Base-by-base conservation (phyloP, 108 stramenopile genomes). In the Schizochytrium sp. region DNA sequence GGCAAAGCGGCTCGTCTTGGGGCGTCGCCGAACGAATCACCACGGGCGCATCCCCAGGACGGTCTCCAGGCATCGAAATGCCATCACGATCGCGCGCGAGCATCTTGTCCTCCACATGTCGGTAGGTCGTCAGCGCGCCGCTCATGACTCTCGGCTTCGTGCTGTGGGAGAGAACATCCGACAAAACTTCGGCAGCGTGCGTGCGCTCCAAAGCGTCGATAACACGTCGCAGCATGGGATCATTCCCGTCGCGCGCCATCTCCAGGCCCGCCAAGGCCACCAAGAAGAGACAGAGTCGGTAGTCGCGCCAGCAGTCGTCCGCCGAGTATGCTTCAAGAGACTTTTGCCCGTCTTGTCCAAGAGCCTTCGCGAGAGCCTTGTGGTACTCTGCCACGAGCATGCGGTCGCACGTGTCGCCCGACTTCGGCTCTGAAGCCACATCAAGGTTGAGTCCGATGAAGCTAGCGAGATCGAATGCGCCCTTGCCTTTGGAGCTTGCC, bases 291-390 rank as follows among this genome's bases (percentile, higher is more conserved):
- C 43, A 8, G 16, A 83, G 76, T 12, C 76, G 76, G n/a, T 83
- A 83, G 76, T 83, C 76, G 23, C 76, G 76, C 76, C 76, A 83
- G 76, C 76, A 83, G 76, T 47, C 51, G 14, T 83, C 76, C 18
- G 51, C 19, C 0, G 76, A 6, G 51, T 83, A 83, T 12, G 18
- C 76, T 6, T 18, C 45, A 3, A 53, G 48, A 2, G 6, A 1
- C 48, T 53, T 47, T 12, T 21, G 6, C 34, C 34, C 34, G 34
- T 34, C 34, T 6, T 47, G 19, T 0, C 51, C 48, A 23, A 83
- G 6, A 34, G 48, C 51, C 25, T 53, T 1, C 1, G 5, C n/a
- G 76, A 83, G 76, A 6, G 76, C 18, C 12, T 83, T 53, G 51
- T 53, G 16, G 51, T 83, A 83, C 25, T 53, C 76, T 12, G 10